Conservation (phyloP, 108 stramenopile genomes). For the Chaetoceros muelleri region DNA sequence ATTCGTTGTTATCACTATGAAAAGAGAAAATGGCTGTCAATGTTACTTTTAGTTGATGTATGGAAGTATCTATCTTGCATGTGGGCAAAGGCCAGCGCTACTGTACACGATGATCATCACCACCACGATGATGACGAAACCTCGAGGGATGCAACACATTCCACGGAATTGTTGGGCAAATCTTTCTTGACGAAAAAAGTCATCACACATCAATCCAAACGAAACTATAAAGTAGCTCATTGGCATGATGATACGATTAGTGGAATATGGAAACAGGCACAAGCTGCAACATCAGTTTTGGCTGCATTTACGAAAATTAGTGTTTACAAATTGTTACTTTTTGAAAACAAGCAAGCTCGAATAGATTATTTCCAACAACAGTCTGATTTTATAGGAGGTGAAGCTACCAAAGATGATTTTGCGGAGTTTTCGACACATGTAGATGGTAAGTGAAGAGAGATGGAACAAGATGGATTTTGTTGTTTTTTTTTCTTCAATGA, state of each 20-base stretch:
- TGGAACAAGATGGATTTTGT: no score
- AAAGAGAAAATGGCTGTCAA: slow-evolving; percentile 27
- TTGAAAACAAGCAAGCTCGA: slow-evolving; percentile 44
- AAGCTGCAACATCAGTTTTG: slow-evolving; percentile 10
- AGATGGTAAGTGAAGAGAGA: no score
- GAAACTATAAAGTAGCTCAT: slow-evolving; percentile 33
- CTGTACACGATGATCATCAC: not conserved
- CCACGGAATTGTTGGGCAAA: slow-evolving; percentile 2
- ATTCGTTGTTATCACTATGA: slow-evolving; percentile 79
- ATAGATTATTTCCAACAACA: slow-evolving; percentile 84
- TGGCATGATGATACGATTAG: slow-evolving; percentile 56
- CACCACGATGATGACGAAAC: not conserved
- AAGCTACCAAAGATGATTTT: slow-evolving; percentile 61
- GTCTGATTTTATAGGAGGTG: slow-evolving; percentile 54
- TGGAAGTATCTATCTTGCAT: slow-evolving; percentile 1
- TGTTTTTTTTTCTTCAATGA: no score
- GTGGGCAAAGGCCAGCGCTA: not conserved
- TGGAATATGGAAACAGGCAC: slow-evolving; percentile 70
- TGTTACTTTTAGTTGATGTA: slow-evolving; percentile 3
- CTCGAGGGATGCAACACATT: not conserved
- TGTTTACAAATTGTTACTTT: slow-evolving; percentile 53
- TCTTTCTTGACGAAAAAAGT: slow-evolving; percentile 54
- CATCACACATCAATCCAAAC: slow-evolving; percentile 48
- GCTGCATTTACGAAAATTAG: slow-evolving; percentile 71
- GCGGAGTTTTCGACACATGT: slow-evolving; percentile 79